Percentiles rank a stretch among this genome's conserved stretches.
Conservation (phyloP, 345 rosid species). For the thale cress (Arabidopsis thaliana) region TAIR10.1 NC_003074.8:20255501-20256000, state of each 20-base stretch:
- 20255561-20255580: conserved; percentile 85
- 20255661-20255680: background rate
- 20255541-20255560: conserved; percentile 72
- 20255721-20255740: conserved; percentile 86
- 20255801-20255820: conserved; percentile 55
- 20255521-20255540: conserved; percentile 69
- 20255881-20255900: background rate
- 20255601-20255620: conserved; percentile 55
- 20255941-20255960: conserved; percentile 96
- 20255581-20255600: conserved; percentile 89
- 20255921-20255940: conserved; percentile 85
- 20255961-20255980: conserved; percentile 90
- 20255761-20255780: conserved; percentile 90
- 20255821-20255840: background rate
- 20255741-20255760: conserved; percentile 71
- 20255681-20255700: background rate
- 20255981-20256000: conserved; percentile 80
- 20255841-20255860: conserved; percentile 11
- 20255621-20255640: conserved; percentile 12
- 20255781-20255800: conserved; percentile 94
- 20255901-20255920: conserved; percentile 90
- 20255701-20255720: conserved; percentile 53
- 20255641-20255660: conserved; percentile 4
- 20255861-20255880: background rate
- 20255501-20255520: conserved; percentile 50